Evolutionary conservation across 768 basidiomycete genomes (phyloP).

Genomic region (Erythrobasidium yunnanense): DNA sequence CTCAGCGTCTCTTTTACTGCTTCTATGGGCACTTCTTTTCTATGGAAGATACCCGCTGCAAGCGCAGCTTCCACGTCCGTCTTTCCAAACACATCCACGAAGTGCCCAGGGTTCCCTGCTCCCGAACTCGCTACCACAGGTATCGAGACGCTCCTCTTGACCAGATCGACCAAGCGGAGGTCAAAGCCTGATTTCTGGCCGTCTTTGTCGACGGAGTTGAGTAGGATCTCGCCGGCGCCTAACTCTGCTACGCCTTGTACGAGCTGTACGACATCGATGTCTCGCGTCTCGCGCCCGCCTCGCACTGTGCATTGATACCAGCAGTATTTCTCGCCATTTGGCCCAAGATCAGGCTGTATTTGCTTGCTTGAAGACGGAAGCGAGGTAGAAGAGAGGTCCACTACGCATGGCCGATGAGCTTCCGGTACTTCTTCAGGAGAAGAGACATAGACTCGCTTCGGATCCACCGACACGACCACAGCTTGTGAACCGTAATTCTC

Average conservation of each 20-base stretch:
- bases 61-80: constrained; percentile 70
- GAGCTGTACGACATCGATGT: constrained; percentile 80
- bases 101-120: constrained; percentile 71
- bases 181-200: constrained; percentile 90
- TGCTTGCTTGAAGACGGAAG: constrained; percentile 39
- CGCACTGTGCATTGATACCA: constrained; percentile 99
- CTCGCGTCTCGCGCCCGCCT: constrained; percentile 73
- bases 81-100: constrained; percentile 68
- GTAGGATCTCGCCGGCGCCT: constrained; percentile 85
- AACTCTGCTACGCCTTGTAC: constrained; percentile 76
- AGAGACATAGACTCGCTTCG: constrained; percentile 71
- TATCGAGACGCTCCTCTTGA: constrained; percentile 65
- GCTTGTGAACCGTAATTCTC: constrained; percentile 85
- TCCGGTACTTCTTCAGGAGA: constrained; percentile 42
- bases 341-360: constrained; percentile 39
- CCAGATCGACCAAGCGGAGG: constrained; percentile 62
- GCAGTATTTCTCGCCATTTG: constrained; percentile 60
- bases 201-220: constrained; percentile 94
- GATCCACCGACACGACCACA: constrained; percentile 94
- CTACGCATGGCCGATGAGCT: constrained; percentile 45
- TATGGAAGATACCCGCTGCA: constrained; percentile 94
- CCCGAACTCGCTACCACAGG: constrained; percentile 93
- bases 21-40: constrained; percentile 69
- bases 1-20: constrained; percentile 57
- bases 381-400: constrained; percentile 34